Base-by-base conservation (phyloP, 805 yeast genomes). In the Wickerhamomyces mucosus region DNA sequence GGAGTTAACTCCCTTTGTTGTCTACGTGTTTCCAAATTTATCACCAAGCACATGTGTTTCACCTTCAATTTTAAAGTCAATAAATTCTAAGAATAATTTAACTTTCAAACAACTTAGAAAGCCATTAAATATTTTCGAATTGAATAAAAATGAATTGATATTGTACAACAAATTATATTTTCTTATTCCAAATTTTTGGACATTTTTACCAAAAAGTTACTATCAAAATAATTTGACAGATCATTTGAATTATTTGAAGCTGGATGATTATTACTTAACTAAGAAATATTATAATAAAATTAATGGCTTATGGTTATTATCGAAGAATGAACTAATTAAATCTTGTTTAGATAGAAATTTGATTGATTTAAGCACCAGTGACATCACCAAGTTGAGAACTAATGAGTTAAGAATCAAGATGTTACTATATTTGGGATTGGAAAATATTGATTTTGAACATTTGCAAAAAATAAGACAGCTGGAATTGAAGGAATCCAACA, bases 21-120 rank as follows among this genome's bases (percentile, higher is more conserved):
- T 78, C 44, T 69, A 63, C 33, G 48, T 59, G 4, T 46, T 72
- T 30, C 82, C 82, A 0, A 69, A 67, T 38, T 45, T 75, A 5
- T 65, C 75, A 1, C 78, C 80, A 8, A 65, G 65, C 55, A 73
- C 78, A 9, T 75, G 80, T 48, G 56, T 69, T 8, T 55, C 72
- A 20, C 78, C 78, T 2, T 53, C 56, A 5, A 45, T 52, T 6
- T 46, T 47, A 15, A 41, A 46, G 14, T 23, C 26, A 7, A 27
- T 41, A 21, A 16, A 37, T 26, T 33, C 35, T 18, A 61, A 54
- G 31, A 25, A 58, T 51, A 33, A 50, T 51, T 29, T 55, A 56
- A 60, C 51, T 33, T 31, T 40, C 14, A 36, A 33, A 6, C 49
- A 45, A 5, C 45, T 43, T 1, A 41, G 49, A 7, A 64, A 66